Base-by-base conservation (phyloP, 805 yeast species). In the Candida golubevii region DNA sequence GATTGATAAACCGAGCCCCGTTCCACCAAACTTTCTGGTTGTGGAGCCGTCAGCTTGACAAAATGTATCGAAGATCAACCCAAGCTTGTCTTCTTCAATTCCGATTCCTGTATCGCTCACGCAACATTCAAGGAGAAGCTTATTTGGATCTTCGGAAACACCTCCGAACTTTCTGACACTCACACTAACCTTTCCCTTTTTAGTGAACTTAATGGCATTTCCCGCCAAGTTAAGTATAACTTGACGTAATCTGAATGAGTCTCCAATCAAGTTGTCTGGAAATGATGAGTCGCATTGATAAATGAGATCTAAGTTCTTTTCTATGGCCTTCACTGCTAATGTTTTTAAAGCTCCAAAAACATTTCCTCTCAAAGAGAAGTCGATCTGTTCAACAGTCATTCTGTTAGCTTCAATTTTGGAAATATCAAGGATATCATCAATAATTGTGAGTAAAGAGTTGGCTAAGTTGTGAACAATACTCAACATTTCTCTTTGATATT, bases 1-100 rank as follows among this genome's bases (percentile, higher is more conserved):
- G 62, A 88, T 88, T 3, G 95, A 85, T 44, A 88, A 72, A 13
- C 96, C 96, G 37, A 88, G 72, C 51, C 96, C 96, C 3, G 96
- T 88, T 58, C 96, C 96, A 56, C 96, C 96, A 61, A 88, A 88
- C 63, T 87, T 87, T 61, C 96, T 78, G 1, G 96, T 88, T 2
- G 96, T 88, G 6, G 95, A 86, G 35, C 96, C 96, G 66, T 88
- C 96, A 8, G 96, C 96, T 63, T 88, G 96, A 54, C 96, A 85
- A 69, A 88, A 88, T 3, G 91, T 88, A 58, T 88, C 96, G 58
- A 88, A 88, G 55, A 88, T 88, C 35, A 88, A 73, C 29, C 88
- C 95, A 32, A 88, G 71, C 59, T 88, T 88, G 57, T 88, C 96
- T 58, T 79, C 80, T 57, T 83, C 88, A 54, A 88, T 88, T 53